Base-by-base conservation (phyloP, 148 eudicot genomes). In the Limonium bicolor region DNA sequence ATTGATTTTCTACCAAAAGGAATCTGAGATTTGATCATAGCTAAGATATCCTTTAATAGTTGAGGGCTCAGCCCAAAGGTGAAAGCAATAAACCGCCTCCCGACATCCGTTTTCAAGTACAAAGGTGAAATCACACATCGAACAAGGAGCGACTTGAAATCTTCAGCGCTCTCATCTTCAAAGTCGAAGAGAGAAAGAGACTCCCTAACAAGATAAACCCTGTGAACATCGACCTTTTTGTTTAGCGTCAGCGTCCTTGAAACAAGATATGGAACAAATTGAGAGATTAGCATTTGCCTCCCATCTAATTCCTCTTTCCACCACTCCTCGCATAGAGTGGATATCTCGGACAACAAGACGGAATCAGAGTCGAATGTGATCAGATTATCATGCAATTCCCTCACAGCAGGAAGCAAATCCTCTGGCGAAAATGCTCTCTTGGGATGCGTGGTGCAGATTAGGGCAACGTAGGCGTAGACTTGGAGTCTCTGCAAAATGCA, bases 111-210 rank as follows among this genome's bases (percentile, higher is more conserved):
- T 13, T 85, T 85, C 53, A 90, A 54, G 54, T 75, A 90, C 76
- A 85, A 59, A 1, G 99, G 94, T 3, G 72, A 45, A 12, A 90
- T 81, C 57, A 73, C 59, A 55, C 99, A 90, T 20, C 94, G 54
- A 21, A 80, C 62, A 2, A 90, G 51, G 67, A 90, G 60, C 39
- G 73, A 24, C 38, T 73, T 90, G 62, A 90, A 54, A 21, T 85
- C 99, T 60, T 80, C 95, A 20, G 85, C 85, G 53, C 95, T 81
- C 65, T 81, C 93, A 62, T 90, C 95, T 56, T 90, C 99, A 39
- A 80, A 90, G 73, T 90, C 99, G 49, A 90, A 81, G 61, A 81
- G 52, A 49, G 44, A 12, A 53, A 90, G 78, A 10, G 85, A 85
- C 23, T 90, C 99, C 1, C 94, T 71, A 14, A 85, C 47, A 9